These are phyloP conservation scores for Aulographum hederae DNA, from an alignment of 2,329 filamentous ascomycete species.

Conservation along the genomic window DNA sequence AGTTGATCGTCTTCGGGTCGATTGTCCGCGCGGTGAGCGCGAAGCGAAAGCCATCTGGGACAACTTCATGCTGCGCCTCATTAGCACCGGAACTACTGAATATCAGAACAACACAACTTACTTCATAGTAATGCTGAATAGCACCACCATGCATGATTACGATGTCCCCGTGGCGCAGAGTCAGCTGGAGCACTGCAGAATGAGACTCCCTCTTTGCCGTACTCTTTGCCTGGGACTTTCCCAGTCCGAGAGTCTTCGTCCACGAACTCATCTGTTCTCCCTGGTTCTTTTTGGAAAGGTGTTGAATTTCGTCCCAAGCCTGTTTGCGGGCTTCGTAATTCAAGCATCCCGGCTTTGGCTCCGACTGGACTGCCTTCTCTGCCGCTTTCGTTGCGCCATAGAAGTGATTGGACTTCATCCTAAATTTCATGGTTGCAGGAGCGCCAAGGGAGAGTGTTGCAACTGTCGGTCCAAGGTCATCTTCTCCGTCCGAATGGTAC, in stretches of 20 bases:
- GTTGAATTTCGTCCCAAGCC: conserved; percentile 12
- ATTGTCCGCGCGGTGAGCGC: conserved; percentile 39
- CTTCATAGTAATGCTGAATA: conserved; percentile 41
- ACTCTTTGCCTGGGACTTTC: too few relatives aligned
- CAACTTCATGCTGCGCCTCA: conserved; percentile 29
- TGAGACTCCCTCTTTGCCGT: conserved; percentile 12
- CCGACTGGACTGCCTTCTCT: conserved; percentile 14
- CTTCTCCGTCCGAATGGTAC: conserved; percentile 51
- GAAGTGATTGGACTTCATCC: conserved; percentile 34
- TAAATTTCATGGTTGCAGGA: conserved; percentile 38
- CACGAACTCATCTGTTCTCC: neutral
- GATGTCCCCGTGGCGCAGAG: conserved; percentile 44
- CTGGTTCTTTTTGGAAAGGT: conserved; percentile 11
- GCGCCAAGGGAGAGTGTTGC: conserved; percentile 42
- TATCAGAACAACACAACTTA: neutral
- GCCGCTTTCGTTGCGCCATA: conserved; percentile 16
- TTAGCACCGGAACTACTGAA: conserved; percentile 7
- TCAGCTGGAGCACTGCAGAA: conserved; percentile 22
- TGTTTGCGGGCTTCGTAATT: conserved; percentile 17
- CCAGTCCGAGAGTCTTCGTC: too few relatives aligned
- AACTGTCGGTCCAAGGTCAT: conserved; percentile 41
- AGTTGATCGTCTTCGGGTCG: conserved; percentile 18
- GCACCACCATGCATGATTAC: conserved; percentile 42
- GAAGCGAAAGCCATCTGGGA: conserved; percentile 38
- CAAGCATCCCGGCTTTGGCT: conserved; percentile 12